Evolutionary conservation across 495 filamentous ascomycete species (phyloP).

Genomic region (Cudoniella acicularis): DNA sequence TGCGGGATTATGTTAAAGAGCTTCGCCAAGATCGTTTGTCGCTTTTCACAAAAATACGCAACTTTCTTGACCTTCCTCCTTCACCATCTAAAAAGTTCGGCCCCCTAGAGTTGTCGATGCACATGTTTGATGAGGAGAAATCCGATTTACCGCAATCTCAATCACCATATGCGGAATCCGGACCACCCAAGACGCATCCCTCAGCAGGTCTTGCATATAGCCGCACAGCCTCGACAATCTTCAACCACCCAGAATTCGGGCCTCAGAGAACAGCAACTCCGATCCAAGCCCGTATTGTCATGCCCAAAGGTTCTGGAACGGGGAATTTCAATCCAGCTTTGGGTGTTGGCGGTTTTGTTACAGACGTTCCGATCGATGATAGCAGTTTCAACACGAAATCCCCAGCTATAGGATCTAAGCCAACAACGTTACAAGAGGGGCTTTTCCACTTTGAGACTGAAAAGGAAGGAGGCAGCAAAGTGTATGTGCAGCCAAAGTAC

Average conservation of each 20-base stretch:
- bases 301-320: constrained; percentile 27
- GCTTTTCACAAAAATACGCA: constrained; percentile 17
- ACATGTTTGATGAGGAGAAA: no score
- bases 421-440: constrained; percentile 22
- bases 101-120: not conserved
- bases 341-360: constrained; percentile 49
- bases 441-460: constrained; percentile 52
- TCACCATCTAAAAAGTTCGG: not conserved
- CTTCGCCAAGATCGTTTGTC: constrained; percentile 47
- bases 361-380: constrained; percentile 26
- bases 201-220: constrained; percentile 86
- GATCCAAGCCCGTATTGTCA: constrained; percentile 66
- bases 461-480: constrained; percentile 61
- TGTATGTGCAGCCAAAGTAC: constrained; percentile 53
- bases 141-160: constrained; percentile 3
- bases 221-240: constrained; percentile 61
- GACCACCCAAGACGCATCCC: constrained; percentile 83
- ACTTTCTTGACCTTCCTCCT: constrained; percentile 26
- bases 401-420: not conserved
- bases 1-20: constrained; percentile 55
- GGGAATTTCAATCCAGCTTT: constrained; percentile 29
- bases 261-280: constrained; percentile 62
- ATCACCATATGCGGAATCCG: constrained; percentile 50
- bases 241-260: constrained; percentile 81
- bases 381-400: constrained; percentile 22